A percentile compares a stretch with the other conserved stretches of the same genome.
phyloP scores from a whole-genome alignment of 352 stramenopile genomes.

The Globisporangium irregulare region DNA sequence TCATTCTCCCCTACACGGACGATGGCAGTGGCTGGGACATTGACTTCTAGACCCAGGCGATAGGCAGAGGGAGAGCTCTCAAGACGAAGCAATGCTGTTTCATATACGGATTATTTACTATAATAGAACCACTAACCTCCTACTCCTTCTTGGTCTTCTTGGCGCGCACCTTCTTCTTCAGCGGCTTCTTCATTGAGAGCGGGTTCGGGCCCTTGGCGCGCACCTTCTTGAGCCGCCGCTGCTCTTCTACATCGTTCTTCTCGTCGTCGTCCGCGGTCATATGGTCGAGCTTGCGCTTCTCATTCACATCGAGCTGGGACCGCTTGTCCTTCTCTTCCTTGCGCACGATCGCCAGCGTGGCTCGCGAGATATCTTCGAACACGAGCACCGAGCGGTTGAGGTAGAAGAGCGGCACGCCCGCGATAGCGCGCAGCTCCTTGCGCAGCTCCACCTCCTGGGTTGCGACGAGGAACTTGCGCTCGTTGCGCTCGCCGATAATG shows the following conservation, averaged over 20 bases:
- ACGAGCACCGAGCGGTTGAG: conserved; percentile 85
- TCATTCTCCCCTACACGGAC: conserved; percentile 38
- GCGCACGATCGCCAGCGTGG: conserved; percentile 76
- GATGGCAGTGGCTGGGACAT: conserved; percentile 77
- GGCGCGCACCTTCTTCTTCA: conserved; percentile 74
- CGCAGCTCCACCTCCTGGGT: conserved; percentile 84
- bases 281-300: conserved; percentile 74
- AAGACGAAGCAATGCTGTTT: neutral
- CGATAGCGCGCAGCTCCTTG: conserved; percentile 59
- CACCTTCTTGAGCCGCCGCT: conserved; percentile 39
- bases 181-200: conserved; percentile 69
- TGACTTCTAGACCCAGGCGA: conserved; percentile 59
- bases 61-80: neutral
- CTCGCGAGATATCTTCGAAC: conserved; percentile 80
- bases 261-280: conserved; percentile 24
- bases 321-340: conserved; percentile 74
- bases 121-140: neutral
- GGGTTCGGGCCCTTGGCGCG: conserved; percentile 75
- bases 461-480: conserved; percentile 79
- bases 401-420: conserved; percentile 83
- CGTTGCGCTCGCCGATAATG: conserved; percentile 60
- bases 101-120: conserved; percentile 1
- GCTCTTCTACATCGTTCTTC: conserved; percentile 18
- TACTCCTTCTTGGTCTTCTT: conserved; percentile 62
- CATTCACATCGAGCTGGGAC: conserved; percentile 63